These are phyloP conservation scores for Amanita brunnescens DNA, from an alignment of 768 basidiomycete genomes.

Conservation along the genomic window DNA sequence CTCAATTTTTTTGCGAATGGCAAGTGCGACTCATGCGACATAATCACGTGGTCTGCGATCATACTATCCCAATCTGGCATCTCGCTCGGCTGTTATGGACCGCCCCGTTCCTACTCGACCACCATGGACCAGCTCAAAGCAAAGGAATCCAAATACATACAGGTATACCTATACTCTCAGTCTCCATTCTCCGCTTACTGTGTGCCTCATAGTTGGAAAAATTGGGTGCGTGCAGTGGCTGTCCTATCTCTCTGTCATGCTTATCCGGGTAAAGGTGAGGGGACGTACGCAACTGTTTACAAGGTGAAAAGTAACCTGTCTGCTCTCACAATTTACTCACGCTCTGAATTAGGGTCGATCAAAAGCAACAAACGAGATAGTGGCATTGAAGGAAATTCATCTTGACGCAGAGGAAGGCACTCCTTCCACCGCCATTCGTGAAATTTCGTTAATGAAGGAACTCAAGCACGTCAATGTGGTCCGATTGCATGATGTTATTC, in stretches of 20 bases:
- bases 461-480: constrained; percentile 99
- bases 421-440: constrained; percentile 95
- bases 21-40: background rate
- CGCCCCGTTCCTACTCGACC: background rate
- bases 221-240: constrained; percentile 42
- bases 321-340: background rate
- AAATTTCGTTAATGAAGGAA: constrained; percentile 99
- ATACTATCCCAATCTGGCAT: background rate
- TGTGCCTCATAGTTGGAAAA: constrained; percentile 67
- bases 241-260: background rate
- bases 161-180: constrained; percentile 25
- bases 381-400: constrained; percentile 97
- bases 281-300: constrained; percentile 96
- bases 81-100: background rate
- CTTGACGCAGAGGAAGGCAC: constrained; percentile 99
- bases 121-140: constrained; percentile 8
- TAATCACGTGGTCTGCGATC: constrained; percentile 2
- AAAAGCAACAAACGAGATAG: constrained; percentile 95
- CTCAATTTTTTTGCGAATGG: background rate
- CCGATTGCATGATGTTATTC: constrained; percentile 96
- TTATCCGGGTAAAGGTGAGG: constrained; percentile 59
- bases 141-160: constrained; percentile 37
- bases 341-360: constrained; percentile 66
- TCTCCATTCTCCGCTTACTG: constrained; percentile 4
- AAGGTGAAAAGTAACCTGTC: constrained; percentile 46